phyloP scores from a whole-genome alignment of 1,139 yeast genomes.

The Pichia inconspicua region DNA sequence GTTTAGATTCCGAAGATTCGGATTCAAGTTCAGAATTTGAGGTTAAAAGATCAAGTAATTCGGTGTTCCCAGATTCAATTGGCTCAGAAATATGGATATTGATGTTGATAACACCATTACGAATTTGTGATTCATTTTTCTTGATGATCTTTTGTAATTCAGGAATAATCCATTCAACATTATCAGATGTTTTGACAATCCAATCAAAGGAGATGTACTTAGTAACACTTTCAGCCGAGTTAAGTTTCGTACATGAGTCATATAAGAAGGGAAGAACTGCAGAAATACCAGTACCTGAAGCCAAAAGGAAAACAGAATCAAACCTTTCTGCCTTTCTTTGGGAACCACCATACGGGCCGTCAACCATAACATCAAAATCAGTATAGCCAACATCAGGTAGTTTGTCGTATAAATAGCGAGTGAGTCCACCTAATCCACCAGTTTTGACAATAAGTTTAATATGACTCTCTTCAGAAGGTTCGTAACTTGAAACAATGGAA shows the following conservation, averaged over 20 bases:
- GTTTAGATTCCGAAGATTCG: neutral
- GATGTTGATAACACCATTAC: constrained; percentile 9
- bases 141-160: constrained; percentile 30
- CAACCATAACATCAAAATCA: constrained; percentile 35
- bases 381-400: constrained; percentile 23
- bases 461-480: constrained; percentile 22
- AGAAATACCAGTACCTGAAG: constrained; percentile 51
- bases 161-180: constrained; percentile 39
- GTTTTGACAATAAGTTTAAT: constrained; percentile 47
- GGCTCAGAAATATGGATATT: constrained; percentile 18
- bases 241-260: constrained; percentile 2
- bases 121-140: constrained; percentile 5
- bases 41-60: neutral
- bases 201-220: constrained; percentile 40
- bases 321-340: constrained; percentile 43
- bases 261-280: constrained; percentile 32
- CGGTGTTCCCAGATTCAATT: neutral
- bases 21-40: constrained; percentile 18
- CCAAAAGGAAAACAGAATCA: constrained; percentile 38
- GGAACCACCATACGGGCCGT: constrained; percentile 62
- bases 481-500: constrained; percentile 41
- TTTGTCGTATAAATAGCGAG: constrained; percentile 29
- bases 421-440: constrained; percentile 38
- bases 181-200: constrained; percentile 35
- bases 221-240: constrained; percentile 14